Evolutionary conservation across 306 rosid genomes (phyloP).

Genomic region (Bauhinia variegata): DNA sequence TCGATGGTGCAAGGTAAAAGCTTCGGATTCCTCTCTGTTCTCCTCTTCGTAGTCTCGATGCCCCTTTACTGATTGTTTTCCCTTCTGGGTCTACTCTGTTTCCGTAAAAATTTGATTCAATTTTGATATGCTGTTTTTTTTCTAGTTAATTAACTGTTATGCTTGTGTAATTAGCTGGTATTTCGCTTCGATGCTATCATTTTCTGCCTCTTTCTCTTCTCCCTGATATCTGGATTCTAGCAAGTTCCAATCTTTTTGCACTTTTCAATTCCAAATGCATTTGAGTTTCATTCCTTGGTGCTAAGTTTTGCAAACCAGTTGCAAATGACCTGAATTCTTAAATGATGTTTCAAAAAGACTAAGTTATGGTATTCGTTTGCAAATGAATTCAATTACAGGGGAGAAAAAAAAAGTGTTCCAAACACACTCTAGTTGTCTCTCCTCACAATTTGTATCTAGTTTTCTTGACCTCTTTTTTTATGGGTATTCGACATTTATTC

Average conservation of each 20-base stretch:
- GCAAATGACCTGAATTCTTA: no score
- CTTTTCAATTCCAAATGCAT: conserved; percentile 20
- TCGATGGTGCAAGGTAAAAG: not conserved
- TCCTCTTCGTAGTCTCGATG: not conserved
- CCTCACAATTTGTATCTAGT: not conserved
- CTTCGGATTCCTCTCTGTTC: conserved; percentile 16
- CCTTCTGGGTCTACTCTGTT: not conserved
- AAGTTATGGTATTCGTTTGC: no score
- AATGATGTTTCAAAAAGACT: no score
- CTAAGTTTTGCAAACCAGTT: no score
- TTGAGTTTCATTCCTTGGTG: not conserved
- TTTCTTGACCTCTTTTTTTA: not conserved
- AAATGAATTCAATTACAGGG: no score
- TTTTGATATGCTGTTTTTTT: conserved; percentile 17
- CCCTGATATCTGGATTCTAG: conserved; percentile 2
- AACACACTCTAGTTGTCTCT: not conserved
- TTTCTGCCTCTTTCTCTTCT: not conserved
- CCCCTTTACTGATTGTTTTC: not conserved
- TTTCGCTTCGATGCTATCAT: not conserved
- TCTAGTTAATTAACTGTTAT: not conserved
- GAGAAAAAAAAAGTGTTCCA: no score
- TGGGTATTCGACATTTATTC: conserved; percentile 1
- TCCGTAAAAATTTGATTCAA: not conserved
- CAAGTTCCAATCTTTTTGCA: conserved; percentile 9
- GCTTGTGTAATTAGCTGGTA: not conserved